Percentiles rank a stretch among this genome's conserved stretches.
Evolutionary conservation across 2,329 filamentous ascomycete genomes (phyloP).

Genomic region (Venturia carpophila): DNA sequence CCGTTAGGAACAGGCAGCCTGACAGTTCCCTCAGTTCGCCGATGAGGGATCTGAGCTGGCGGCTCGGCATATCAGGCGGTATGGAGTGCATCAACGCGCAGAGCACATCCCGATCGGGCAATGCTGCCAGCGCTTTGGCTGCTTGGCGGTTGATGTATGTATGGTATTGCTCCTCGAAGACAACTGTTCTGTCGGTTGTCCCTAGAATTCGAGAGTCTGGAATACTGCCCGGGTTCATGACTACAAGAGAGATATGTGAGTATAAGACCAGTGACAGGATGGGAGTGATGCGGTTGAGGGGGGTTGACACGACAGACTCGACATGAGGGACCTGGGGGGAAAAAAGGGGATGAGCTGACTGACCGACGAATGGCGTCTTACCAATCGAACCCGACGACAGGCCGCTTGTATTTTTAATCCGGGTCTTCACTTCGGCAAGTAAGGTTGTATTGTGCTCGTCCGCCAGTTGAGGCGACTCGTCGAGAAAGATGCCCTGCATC

Average conservation of each 20-base stretch:
- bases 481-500: slow-evolving; percentile 43
- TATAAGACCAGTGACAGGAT: background rate
- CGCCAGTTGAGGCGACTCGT: slow-evolving; percentile 35
- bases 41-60: slow-evolving; percentile 13
- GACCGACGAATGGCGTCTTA: slow-evolving; percentile 19
- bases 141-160: slow-evolving; percentile 31
- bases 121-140: slow-evolving; percentile 20
- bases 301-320: background rate
- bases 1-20: slow-evolving; percentile 17
- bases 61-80: slow-evolving; percentile 11
- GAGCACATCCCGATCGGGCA: slow-evolving; percentile 25
- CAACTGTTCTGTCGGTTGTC: slow-evolving; percentile 38
- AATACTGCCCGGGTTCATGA: slow-evolving; percentile 40
- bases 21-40: slow-evolving; percentile 15
- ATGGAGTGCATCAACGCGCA: slow-evolving; percentile 16
- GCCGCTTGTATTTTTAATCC: slow-evolving; percentile 15
- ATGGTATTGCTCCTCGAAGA: slow-evolving; percentile 38
- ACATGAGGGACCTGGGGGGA: slow-evolving; percentile 21
- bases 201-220: slow-evolving; percentile 35
- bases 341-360: slow-evolving; percentile 22
- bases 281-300: background rate
- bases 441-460: slow-evolving; percentile 13
- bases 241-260: slow-evolving; percentile 2
- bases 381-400: slow-evolving; percentile 15
- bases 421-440: slow-evolving; percentile 11